Conservation (phyloP, 225 moss, liverwort and hornwort genomes). For the Lunularia cruciata region DNA sequence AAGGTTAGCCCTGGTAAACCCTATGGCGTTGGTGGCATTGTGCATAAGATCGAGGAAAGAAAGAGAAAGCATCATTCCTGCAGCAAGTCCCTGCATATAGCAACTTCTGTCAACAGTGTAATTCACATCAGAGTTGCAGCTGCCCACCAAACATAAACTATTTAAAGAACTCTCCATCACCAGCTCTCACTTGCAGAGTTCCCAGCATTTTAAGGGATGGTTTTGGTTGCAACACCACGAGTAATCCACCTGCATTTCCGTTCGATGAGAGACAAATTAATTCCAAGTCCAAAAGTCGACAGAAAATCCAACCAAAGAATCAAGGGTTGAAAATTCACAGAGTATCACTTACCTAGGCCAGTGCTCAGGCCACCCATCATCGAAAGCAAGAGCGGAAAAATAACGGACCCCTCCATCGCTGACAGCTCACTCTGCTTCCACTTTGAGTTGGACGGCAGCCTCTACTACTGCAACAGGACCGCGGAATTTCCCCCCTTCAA, state of each 20-base stretch:
- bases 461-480: too few species aligned
- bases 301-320: background rate
- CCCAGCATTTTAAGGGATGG: constrained; percentile 88
- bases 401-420: constrained; percentile 29
- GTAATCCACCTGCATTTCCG: constrained; percentile 59
- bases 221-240: constrained; percentile 86
- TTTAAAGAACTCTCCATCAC: background rate
- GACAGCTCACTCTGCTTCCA: too few species aligned
- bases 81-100: constrained; percentile 66
- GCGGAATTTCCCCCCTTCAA: too few species aligned
- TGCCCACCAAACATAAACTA: background rate
- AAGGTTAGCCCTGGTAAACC: constrained; percentile 79
- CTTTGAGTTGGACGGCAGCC: too few species aligned
- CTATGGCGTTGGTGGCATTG: constrained; percentile 95
- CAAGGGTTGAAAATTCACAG: background rate
- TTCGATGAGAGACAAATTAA: background rate
- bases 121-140: background rate
- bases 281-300: background rate
- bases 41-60: constrained; percentile 99
- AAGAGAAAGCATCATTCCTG: constrained; percentile 91
- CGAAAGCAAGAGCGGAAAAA: constrained; percentile 45
- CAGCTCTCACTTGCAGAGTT: constrained; percentile 57
- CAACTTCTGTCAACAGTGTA: background rate
- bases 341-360: constrained; percentile 38
- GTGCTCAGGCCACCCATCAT: constrained; percentile 50